Evolutionary conservation across 2,329 filamentous ascomycete genomes (phyloP).

Genomic region (Phialemonium atrogriseum): DNA sequence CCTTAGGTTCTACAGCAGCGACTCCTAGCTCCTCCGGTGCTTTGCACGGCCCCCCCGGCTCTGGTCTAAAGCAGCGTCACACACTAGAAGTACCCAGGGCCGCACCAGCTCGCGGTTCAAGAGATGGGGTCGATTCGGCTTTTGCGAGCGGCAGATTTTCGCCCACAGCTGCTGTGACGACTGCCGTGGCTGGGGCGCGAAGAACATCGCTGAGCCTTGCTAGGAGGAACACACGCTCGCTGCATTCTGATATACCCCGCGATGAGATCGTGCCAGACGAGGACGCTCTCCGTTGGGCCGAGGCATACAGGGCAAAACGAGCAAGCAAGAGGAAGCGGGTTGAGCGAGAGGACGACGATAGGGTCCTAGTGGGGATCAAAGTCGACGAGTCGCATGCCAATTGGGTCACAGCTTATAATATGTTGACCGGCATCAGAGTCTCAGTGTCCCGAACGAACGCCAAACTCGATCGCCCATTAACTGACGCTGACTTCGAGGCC

Average conservation of each 20-base stretch:
- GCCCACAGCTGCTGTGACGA: constrained; percentile 45
- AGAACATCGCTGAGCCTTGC: constrained; percentile 77
- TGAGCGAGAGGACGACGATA: constrained; percentile 86
- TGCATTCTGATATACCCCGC: constrained; percentile 73
- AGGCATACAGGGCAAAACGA: constrained; percentile 84
- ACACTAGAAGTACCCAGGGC: constrained; percentile 79
- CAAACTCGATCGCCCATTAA: constrained; percentile 86
- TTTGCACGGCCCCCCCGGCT: constrained; percentile 42
- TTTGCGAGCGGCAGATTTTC: constrained; percentile 77
- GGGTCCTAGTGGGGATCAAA: constrained; percentile 92
- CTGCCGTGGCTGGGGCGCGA: constrained; percentile 49
- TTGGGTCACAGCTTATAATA: constrained; percentile 98
- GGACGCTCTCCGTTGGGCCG: constrained; percentile 84
- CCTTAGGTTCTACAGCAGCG: constrained; percentile 39
- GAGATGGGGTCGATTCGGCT: constrained; percentile 59
- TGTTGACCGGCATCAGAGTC: constrained; percentile 97
- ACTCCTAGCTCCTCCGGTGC: constrained; percentile 38
- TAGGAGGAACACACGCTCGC: constrained; percentile 72
- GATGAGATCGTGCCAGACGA: constrained; percentile 84
- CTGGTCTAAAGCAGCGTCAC: constrained; percentile 69
- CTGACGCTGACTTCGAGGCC: constrained; percentile 83
- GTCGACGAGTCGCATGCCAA: constrained; percentile 96
- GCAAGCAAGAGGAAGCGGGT: constrained; percentile 77
- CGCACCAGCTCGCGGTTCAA: constrained; percentile 58
- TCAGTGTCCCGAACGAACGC: constrained; percentile 94